These are phyloP conservation scores for Epichloe sibirici DNA, from an alignment of 2,329 filamentous ascomycete species.

Conservation along the genomic window DNA sequence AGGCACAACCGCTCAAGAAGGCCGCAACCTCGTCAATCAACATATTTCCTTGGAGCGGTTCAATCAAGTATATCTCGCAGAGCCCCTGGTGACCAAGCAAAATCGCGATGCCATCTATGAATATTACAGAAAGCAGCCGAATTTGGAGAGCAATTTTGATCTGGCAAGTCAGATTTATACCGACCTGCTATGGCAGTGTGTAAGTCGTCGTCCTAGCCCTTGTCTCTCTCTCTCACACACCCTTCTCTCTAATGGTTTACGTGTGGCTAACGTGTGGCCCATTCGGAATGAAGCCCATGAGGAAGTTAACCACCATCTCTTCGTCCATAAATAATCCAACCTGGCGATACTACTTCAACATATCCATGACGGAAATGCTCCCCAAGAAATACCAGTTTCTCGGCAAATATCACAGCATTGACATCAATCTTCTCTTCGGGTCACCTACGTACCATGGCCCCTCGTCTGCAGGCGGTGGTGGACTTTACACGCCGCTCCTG, in stretches of 20 bases:
- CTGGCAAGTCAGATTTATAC: slow-evolving; percentile 15
- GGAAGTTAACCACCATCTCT: slow-evolving; percentile 12
- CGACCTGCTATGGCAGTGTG: slow-evolving; percentile 16
- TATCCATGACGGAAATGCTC: slow-evolving; percentile 12
- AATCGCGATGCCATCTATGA: slow-evolving; percentile 9
- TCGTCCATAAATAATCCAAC: slow-evolving; percentile 10
- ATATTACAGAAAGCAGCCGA: slow-evolving; percentile 8
- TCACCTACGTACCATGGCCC: slow-evolving; percentile 9
- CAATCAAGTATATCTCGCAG: slow-evolving; percentile 8
- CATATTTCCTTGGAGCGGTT: slow-evolving; percentile 12
- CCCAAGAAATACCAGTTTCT: slow-evolving; percentile 12
- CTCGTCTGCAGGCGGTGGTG: neutral
- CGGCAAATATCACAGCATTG: slow-evolving; percentile 16
- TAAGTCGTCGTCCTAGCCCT: slow-evolving; percentile 8
- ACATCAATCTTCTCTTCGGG: slow-evolving; percentile 14
- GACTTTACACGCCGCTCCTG: slow-evolving; percentile 10
- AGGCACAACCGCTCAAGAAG: slow-evolving; percentile 15
- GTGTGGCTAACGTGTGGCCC: slow-evolving; percentile 1
- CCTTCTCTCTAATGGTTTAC: no score
- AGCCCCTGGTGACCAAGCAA: slow-evolving; percentile 5
- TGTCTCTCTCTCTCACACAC: neutral
- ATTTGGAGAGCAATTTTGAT: slow-evolving; percentile 13
- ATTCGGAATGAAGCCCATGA: slow-evolving; percentile 14
- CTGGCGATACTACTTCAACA: slow-evolving; percentile 17
- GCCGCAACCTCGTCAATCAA: slow-evolving; percentile 11